Conservation (phyloP, 129 eudicot genomes). For the Chrysanthemum lavandulifolium region DNA sequence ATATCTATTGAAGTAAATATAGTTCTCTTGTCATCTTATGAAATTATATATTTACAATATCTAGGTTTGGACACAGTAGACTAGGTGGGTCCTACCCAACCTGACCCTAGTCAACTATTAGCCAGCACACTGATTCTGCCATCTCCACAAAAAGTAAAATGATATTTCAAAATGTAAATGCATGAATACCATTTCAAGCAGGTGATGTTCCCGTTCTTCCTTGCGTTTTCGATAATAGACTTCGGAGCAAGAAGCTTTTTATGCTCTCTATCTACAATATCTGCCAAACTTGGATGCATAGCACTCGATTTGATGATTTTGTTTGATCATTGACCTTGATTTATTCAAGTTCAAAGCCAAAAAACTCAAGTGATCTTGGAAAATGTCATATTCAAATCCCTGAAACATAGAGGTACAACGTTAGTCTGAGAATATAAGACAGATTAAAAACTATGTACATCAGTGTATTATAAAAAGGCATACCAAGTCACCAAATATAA, state of each 20-base stretch:
- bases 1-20: no score
- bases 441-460: background rate
- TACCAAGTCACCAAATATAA: conserved; percentile 59
- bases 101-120: background rate
- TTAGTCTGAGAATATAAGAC: background rate
- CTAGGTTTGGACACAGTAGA: no score
- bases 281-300: conserved; percentile 55
- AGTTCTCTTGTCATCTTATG: no score
- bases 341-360: conserved; percentile 59
- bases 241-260: conserved; percentile 36
- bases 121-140: background rate
- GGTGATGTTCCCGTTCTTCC: conserved; percentile 80
- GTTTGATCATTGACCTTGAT: conserved; percentile 55
- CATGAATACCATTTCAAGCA: conserved; percentile 68
- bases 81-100: no score
- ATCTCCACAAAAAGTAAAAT: background rate
- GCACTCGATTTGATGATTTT: conserved; percentile 55
- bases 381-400: conserved; percentile 67
- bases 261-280: conserved; percentile 27
- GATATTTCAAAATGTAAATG: background rate
- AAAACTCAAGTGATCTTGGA: conserved; percentile 50
- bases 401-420: conserved; percentile 5
- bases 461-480: background rate
- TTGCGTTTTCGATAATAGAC: conserved; percentile 76
- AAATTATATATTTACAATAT: no score